phyloP scores from a whole-genome alignment of 805 yeast genomes.

The Spathaspora hagerdaliae region DNA sequence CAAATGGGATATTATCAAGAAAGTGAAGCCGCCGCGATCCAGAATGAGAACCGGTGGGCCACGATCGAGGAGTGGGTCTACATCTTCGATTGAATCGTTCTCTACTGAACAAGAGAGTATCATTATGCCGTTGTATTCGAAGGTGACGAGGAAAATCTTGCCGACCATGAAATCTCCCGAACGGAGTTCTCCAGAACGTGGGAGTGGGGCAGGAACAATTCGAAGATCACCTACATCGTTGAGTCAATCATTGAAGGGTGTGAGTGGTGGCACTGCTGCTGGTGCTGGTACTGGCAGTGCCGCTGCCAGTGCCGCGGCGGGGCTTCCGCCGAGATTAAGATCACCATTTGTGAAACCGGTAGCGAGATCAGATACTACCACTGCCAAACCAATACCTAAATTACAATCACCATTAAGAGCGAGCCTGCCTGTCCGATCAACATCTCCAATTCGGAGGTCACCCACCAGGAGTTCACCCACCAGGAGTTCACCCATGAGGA shows the following conservation, averaged over 20 bases:
- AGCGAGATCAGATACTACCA: not conserved
- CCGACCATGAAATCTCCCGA: conserved; percentile 11
- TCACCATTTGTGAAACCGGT: not conserved
- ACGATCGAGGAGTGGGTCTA: not conserved
- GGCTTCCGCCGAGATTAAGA: not conserved
- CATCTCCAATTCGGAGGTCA: not conserved
- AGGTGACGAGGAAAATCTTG: conserved; percentile 31
- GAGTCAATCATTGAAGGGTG: too few relatives aligned
- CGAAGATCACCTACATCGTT: too few relatives aligned
- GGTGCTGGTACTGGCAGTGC: too few relatives aligned
- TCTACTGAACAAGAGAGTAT: too few relatives aligned
- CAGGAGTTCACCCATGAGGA: too few relatives aligned
- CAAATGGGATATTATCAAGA: conserved; percentile 33
- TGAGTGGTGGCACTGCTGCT: too few relatives aligned
- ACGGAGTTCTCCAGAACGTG: conserved; percentile 5
- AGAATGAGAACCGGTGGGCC: too few relatives aligned
- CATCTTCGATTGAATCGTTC: not conserved
- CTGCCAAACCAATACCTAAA: not conserved
- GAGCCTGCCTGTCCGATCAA: not conserved
- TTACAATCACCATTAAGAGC: conserved; percentile 15
- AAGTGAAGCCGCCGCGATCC: too few relatives aligned
- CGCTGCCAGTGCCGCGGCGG: too few relatives aligned
- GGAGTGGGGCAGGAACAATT: too few relatives aligned
- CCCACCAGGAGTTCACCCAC: too few relatives aligned
- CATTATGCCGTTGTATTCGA: conserved; percentile 11